A percentile compares a stretch with the other conserved stretches of the same genome.
Evolutionary conservation across 2,329 filamentous ascomycete species (phyloP).

Genomic region (Neofusicoccum umdonicola): DNA sequence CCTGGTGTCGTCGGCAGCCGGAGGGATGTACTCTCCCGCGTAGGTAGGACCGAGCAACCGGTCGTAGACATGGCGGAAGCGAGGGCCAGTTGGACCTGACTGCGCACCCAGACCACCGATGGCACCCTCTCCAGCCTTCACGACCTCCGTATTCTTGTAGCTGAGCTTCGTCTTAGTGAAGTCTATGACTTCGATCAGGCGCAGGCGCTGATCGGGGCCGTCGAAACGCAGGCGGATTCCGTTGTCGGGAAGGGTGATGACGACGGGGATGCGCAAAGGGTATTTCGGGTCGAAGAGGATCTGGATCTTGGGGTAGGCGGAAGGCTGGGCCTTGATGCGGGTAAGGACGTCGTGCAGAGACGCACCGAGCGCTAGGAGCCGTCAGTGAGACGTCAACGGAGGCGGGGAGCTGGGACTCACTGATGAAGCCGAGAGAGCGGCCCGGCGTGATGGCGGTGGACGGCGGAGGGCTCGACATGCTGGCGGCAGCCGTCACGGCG

Average conservation of each 20-base stretch:
- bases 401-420: constrained; percentile 24
- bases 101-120: constrained; percentile 25
- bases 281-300: constrained; percentile 73
- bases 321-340: constrained; percentile 82
- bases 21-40: constrained; percentile 83
- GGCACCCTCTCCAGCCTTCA: constrained; percentile 54
- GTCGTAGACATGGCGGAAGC: constrained; percentile 87
- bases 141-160: constrained; percentile 77
- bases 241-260: constrained; percentile 76
- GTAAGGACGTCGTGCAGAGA: constrained; percentile 88
- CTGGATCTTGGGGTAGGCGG: constrained; percentile 78
- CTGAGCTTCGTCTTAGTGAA: constrained; percentile 81
- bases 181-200: constrained; percentile 86
- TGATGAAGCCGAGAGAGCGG: constrained; percentile 40
- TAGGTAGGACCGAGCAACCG: constrained; percentile 91
- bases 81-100: constrained; percentile 58
- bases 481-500: background rate
- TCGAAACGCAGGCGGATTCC: constrained; percentile 90
- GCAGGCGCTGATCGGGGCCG: constrained; percentile 84
- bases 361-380: constrained; percentile 70
- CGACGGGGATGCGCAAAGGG: constrained; percentile 72
- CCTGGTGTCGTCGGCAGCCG: constrained; percentile 50
- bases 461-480: constrained; percentile 15
- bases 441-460: constrained; percentile 24
- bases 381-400: background rate